Evolutionary conservation across 2,329 filamentous ascomycete genomes (phyloP).

Genomic region (Botryosphaeria dothidea): DNA sequence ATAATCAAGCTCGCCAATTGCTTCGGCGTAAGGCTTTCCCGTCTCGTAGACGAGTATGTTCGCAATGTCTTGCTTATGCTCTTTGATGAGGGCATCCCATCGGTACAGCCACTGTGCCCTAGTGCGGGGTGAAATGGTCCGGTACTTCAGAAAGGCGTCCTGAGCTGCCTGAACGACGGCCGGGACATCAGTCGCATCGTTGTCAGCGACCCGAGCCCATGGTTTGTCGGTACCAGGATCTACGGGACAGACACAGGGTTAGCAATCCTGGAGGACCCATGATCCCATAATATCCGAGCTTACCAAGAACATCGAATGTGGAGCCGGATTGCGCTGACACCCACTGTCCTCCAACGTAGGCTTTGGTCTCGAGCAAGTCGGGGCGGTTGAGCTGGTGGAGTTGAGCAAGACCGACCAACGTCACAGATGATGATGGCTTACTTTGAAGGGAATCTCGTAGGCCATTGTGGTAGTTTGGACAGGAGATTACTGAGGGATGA

Average conservation of each 20-base stretch:
- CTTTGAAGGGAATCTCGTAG: constrained; percentile 44
- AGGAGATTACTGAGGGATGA: background rate
- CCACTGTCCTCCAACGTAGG: constrained; percentile 57
- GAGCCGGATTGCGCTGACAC: constrained; percentile 58
- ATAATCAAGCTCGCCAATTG: constrained; percentile 56
- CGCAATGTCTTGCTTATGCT: constrained; percentile 63
- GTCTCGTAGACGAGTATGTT: constrained; percentile 63
- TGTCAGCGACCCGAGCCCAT: constrained; percentile 50
- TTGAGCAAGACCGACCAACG: constrained; percentile 2
- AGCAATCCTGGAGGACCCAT: background rate
- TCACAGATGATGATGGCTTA: constrained; percentile 20
- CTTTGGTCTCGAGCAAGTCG: constrained; percentile 55
- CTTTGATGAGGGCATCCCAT: constrained; percentile 65
- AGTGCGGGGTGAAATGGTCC: constrained; percentile 59
- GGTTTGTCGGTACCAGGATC: constrained; percentile 53
- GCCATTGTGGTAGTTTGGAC: background rate
- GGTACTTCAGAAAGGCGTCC: constrained; percentile 60
- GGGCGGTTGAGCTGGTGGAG: constrained; percentile 52
- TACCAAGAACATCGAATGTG: constrained; percentile 58
- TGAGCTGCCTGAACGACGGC: constrained; percentile 60
- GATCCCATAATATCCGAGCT: constrained; percentile 14
- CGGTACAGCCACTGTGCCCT: constrained; percentile 64
- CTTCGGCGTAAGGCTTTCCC: constrained; percentile 54
- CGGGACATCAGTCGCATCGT: constrained; percentile 62
- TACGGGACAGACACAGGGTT: constrained; percentile 26